A percentile compares a stretch with the other conserved stretches of the same genome.
Evolutionary conservation across 495 filamentous ascomycete genomes (phyloP).

Genomic region (Tuber umbilicatum): DNA sequence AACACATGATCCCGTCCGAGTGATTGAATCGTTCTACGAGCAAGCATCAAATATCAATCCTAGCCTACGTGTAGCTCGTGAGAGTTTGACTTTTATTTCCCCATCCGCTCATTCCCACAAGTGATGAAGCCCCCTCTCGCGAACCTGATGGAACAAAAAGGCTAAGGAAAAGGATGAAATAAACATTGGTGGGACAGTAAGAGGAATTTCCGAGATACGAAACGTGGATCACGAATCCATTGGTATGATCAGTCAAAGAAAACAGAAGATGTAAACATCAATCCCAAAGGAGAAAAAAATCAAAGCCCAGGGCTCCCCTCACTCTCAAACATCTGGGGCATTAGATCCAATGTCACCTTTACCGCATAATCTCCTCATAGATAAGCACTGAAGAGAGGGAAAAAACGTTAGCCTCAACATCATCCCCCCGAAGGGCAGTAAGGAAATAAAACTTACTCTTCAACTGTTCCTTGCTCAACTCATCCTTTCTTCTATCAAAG

Average conservation of each 20-base stretch:
- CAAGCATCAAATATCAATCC: background rate
- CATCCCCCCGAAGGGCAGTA: background rate
- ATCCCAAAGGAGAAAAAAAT: background rate
- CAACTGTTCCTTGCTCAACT: conserved; percentile 93
- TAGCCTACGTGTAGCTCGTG: background rate
- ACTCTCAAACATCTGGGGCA: background rate
- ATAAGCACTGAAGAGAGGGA: conserved; percentile 60
- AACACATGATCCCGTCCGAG: background rate
- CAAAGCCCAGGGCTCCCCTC: background rate
- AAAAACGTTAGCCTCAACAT: conserved; percentile 19
- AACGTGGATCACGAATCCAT: background rate
- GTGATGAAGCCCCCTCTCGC: background rate
- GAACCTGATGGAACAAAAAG: background rate
- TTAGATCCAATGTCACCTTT: conserved; percentile 37
- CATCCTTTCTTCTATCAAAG: conserved; percentile 99
- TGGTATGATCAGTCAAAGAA: background rate
- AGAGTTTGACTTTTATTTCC: background rate
- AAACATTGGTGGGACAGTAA: background rate
- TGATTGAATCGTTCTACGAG: background rate
- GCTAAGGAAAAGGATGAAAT: background rate
- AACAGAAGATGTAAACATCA: background rate
- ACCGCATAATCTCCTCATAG: conserved; percentile 98
- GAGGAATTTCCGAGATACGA: background rate
- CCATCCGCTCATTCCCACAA: background rate
- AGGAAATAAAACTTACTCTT: conserved; percentile 57